Evolutionary conservation across 306 rosid species (phyloP), one percentile per base, ranked within the genome.

Genomic region (Elaeagnus macrophylla): DNA sequence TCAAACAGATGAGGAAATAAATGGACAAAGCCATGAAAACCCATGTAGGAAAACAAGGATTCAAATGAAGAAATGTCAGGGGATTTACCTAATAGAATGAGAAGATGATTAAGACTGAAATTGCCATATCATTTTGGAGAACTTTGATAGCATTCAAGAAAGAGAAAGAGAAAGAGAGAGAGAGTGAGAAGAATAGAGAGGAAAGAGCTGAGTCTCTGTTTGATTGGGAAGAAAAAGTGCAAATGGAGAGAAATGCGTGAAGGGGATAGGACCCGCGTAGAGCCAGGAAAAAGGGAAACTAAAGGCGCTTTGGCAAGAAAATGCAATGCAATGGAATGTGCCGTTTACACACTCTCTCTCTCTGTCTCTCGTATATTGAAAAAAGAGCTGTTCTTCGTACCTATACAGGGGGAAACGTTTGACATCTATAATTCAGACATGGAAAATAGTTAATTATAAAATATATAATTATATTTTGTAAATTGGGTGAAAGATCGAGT

Each of bases 261-360:
- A 41, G 77, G 78, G 64, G 75, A 76, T 57, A 74, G 96, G 86
- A 81, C 68, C 69, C 57, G 80, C 95, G 88, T 76, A 78, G 82
- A 71, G 72, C 59, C 62, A 80, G 83, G 78, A 25, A 25, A 25
- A 25, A 25, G 4, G 60, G 44, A 54, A 17, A 55, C 44, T 41
- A 51, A 39, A 60, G 40, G 50, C 32, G 59, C 50, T 25, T 25
- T 25, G 32, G 32, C 4, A 25, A 25, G 32, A 25, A 25, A 25
- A 25, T 25, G 0, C 2, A 25, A 25, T 25, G 32, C 2, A 25
- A 25, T 25, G 32, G 4, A 25, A n/a, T n/a, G n/a, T n/a, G n/a
- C n/a, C n/a, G n/a, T n/a, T 25, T 2, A 25, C 32, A 25, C 32
- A 25, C 32, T 3, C 32, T 2, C 5, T 20, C 1, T 20, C 3